A percentile compares a stretch with the other conserved stretches of the same genome.
These are phyloP conservation scores for Stagonosporopsis rhizophila DNA, from an alignment of 2,329 filamentous ascomycete species.

Conservation along the genomic window DNA sequence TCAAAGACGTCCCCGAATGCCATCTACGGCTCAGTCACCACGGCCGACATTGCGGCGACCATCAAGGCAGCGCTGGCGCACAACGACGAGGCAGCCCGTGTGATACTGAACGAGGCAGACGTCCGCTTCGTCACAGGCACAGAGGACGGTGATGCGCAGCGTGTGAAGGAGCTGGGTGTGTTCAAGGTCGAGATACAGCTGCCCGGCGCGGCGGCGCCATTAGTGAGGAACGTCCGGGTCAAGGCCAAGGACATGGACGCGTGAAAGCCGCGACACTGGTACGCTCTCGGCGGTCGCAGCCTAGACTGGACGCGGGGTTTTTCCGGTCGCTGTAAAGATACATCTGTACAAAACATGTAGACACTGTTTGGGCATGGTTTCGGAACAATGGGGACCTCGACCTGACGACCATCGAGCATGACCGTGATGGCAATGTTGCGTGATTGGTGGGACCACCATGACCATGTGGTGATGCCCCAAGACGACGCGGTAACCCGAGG, in stretches of 20 bases:
- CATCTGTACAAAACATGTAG: slow-evolving; percentile 36
- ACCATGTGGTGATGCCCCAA: slow-evolving; percentile 11
- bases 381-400: slow-evolving; percentile 37
- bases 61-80: slow-evolving; percentile 58
- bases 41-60: slow-evolving; percentile 58
- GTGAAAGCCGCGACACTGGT: slow-evolving; percentile 15
- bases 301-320: slow-evolving; percentile 18
- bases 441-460: slow-evolving; percentile 34
- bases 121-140: slow-evolving; percentile 56
- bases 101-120: slow-evolving; percentile 59
- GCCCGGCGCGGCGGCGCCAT: slow-evolving; percentile 53
- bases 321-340: slow-evolving; percentile 36
- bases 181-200: slow-evolving; percentile 61
- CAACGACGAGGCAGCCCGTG: slow-evolving; percentile 59
- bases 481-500: slow-evolving; percentile 35
- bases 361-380: slow-evolving; percentile 20
- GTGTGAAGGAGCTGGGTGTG: slow-evolving; percentile 61
- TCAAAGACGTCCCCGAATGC: slow-evolving; percentile 38
- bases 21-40: slow-evolving; percentile 64
- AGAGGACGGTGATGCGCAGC: slow-evolving; percentile 49
- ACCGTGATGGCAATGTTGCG: background rate
- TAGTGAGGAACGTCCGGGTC: slow-evolving; percentile 43
- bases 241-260: slow-evolving; percentile 38
- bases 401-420: slow-evolving; percentile 14
- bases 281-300: slow-evolving; percentile 2